phyloP scores from a whole-genome alignment of 1,139 yeast genomes.

The Kodamaea sp. region DNA sequence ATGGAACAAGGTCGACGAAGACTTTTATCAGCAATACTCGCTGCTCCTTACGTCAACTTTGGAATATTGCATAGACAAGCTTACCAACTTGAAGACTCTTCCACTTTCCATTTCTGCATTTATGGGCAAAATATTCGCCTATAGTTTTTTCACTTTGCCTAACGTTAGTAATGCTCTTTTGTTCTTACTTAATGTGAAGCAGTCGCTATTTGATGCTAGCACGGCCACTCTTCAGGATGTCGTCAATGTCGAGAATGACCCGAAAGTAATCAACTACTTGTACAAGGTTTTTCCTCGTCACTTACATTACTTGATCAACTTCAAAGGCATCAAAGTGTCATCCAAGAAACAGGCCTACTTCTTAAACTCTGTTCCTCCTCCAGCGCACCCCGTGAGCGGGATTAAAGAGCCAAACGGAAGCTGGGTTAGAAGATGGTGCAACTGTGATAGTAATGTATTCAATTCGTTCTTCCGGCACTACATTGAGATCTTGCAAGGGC shows the following conservation, averaged over 20 bases:
- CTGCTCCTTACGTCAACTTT: constrained; percentile 52
- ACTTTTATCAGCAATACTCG: constrained; percentile 27
- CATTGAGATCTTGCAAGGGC: constrained; percentile 33
- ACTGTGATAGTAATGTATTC: constrained; percentile 64
- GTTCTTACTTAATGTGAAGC: constrained; percentile 60
- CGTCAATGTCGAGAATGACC: constrained; percentile 1
- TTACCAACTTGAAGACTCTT: constrained; percentile 53
- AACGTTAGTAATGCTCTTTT: constrained; percentile 64
- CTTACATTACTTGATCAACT: constrained; percentile 38
- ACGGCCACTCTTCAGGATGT: constrained; percentile 7
- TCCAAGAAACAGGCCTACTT: constrained; percentile 26
- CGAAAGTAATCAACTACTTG: constrained; percentile 11
- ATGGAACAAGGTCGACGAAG: constrained; percentile 47
- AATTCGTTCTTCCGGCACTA: constrained; percentile 77
- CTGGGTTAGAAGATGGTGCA: constrained; percentile 62
- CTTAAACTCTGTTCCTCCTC: constrained; percentile 48
- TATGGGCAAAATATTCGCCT: constrained; percentile 78
- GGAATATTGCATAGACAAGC: constrained; percentile 52
- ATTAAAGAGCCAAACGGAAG: constrained; percentile 62
- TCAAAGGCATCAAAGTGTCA: constrained; percentile 27
- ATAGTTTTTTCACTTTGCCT: constrained; percentile 60
- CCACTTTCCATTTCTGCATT: constrained; percentile 68
- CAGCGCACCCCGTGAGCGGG: constrained; percentile 55
- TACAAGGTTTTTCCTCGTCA: constrained; percentile 36
- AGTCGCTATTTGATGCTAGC: constrained; percentile 28